phyloP scores from a whole-genome alignment of 2,329 filamentous ascomycete genomes.

The Lasiodiplodia sp. region DNA sequence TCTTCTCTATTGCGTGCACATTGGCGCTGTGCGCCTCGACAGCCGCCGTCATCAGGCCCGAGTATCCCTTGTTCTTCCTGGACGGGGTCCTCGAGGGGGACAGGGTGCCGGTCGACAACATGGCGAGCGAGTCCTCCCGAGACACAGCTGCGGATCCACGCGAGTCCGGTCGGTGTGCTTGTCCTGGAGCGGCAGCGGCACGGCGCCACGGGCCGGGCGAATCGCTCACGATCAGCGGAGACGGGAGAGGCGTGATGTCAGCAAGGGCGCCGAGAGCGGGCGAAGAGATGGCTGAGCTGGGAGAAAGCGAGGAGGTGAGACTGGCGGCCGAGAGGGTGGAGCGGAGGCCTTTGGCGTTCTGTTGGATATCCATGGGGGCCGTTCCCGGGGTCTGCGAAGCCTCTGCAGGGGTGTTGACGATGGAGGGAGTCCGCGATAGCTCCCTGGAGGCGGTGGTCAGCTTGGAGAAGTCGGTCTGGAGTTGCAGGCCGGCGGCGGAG shows the following conservation, averaged over 20 bases:
- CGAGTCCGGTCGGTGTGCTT: slow-evolving; percentile 41
- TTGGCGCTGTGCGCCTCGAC: slow-evolving; percentile 48
- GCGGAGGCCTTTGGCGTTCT: slow-evolving; percentile 37
- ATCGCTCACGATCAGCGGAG: slow-evolving; percentile 53
- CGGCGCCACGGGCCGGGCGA: slow-evolving; percentile 53
- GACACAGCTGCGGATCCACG: slow-evolving; percentile 39
- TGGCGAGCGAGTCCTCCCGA: slow-evolving; percentile 43
- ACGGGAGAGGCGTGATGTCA: slow-evolving; percentile 61
- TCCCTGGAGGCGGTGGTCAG: slow-evolving; percentile 24
- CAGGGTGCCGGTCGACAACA: slow-evolving; percentile 42
- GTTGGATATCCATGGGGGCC: slow-evolving; percentile 47
- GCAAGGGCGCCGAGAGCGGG: slow-evolving; percentile 57
- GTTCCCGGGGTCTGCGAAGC: slow-evolving; percentile 41
- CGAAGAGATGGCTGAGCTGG: slow-evolving; percentile 54
- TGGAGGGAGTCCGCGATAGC: slow-evolving; percentile 28
- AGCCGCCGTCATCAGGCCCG: slow-evolving; percentile 50
- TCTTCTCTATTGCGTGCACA: slow-evolving; percentile 41
- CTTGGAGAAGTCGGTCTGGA: slow-evolving; percentile 39
- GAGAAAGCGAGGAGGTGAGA: slow-evolving; percentile 54
- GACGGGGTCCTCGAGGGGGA: slow-evolving; percentile 44
- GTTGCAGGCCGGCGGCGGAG: slow-evolving; percentile 39
- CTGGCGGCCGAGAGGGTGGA: slow-evolving; percentile 53
- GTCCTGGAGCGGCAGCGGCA: slow-evolving; percentile 35
- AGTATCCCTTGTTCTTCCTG: slow-evolving; percentile 57
- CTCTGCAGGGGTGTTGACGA: slow-evolving; percentile 30